Evolutionary conservation across 768 basidiomycete genomes (phyloP).

Genomic region (Boletus pseudopeckii): DNA sequence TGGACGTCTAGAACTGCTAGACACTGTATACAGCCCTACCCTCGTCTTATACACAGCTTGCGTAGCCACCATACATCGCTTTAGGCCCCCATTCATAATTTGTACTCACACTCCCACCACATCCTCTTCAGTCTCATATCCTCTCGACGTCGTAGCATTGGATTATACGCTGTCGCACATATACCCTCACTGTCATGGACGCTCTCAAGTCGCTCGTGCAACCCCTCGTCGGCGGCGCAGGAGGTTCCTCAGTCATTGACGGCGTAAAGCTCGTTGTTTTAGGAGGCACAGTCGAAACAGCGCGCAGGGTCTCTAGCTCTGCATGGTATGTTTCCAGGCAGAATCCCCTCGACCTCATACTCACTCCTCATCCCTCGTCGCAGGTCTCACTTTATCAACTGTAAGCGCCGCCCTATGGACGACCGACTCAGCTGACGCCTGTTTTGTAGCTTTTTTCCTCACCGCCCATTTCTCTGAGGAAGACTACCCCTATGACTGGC

Average conservation of each 20-base stretch:
- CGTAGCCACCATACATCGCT: slow-evolving; percentile 6
- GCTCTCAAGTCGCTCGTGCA: slow-evolving; percentile 77
- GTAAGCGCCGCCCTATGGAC: slow-evolving; percentile 42
- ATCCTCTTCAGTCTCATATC: slow-evolving; percentile 15
- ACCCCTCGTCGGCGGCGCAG: slow-evolving; percentile 73
- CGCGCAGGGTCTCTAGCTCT: slow-evolving; percentile 74
- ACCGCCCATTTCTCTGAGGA: slow-evolving; percentile 90
- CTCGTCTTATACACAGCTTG: slow-evolving; percentile 25
- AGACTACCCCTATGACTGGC: slow-evolving; percentile 88
- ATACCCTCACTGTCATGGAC: slow-evolving; percentile 52
- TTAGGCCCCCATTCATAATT: slow-evolving; percentile 8
- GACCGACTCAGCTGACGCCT: slow-evolving; percentile 8
- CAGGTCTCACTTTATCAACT: slow-evolving; percentile 85
- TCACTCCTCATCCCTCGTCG: slow-evolving; percentile 7
- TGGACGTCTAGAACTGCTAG: not conserved
- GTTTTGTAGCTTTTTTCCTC: slow-evolving; percentile 68
- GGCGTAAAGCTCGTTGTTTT: slow-evolving; percentile 89
- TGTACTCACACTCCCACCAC: slow-evolving; percentile 25
- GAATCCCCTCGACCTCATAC: slow-evolving; percentile 1
- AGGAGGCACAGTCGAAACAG: slow-evolving; percentile 85
- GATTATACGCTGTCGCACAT: slow-evolving; percentile 30
- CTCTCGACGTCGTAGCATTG: slow-evolving; percentile 35
- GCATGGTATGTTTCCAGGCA: slow-evolving; percentile 56
- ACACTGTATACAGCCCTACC: not conserved
- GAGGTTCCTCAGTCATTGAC: slow-evolving; percentile 77